Evolutionary conservation across 2,329 filamentous ascomycete species (phyloP), one percentile per base, ranked within the genome.

Genomic region (Talaromyces sp.): DNA sequence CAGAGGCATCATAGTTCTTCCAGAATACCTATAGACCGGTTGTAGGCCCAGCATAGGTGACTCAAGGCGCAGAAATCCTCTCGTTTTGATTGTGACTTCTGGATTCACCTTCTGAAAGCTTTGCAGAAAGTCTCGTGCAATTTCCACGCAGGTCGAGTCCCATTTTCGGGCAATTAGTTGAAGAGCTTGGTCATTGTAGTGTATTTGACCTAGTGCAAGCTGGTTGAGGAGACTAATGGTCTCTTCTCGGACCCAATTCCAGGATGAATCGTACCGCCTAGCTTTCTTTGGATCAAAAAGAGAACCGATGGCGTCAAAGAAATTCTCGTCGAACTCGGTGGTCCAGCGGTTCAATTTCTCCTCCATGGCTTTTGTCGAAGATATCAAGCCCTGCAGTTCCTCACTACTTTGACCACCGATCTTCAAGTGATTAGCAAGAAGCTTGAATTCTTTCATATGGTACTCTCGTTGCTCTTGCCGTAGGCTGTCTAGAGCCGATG

Each of bases 231-330:
- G 97, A 78, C 83, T 94, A 54, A 99, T 85, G 25, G 92, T 93
- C 73, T 99, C 94, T 73, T 99, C 94, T 55, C 94, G 88, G 61
- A 91, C 94, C 94, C 94, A 99, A 75, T 99, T 99, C 94, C 94
- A 99, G 0, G 91, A 95, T 0, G 94, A 97, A 74, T 99, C 94
- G 77, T 99, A 99, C 8, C 93, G 86, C 70, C 94, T 88, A 33
- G 94, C 93, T 76, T 99, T 99, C 63, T 97, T 84, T 4, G 90
- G 80, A 70, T 89, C 95, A 77, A 99, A 99, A 19, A 91, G 87
- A 8, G 94, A 93, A 74, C 94, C 90, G 63, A 99, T 97, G 52
- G 94, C 94, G 22, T 89, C 80, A 21, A 93, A 94, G 70, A 97
- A 99, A 75, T 96, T 90, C 62, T 99, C 94, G 61, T 94, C 94